phyloP scores from a whole-genome alignment of 2,329 filamentous ascomycete species.

The Colletotrichum horii region DNA sequence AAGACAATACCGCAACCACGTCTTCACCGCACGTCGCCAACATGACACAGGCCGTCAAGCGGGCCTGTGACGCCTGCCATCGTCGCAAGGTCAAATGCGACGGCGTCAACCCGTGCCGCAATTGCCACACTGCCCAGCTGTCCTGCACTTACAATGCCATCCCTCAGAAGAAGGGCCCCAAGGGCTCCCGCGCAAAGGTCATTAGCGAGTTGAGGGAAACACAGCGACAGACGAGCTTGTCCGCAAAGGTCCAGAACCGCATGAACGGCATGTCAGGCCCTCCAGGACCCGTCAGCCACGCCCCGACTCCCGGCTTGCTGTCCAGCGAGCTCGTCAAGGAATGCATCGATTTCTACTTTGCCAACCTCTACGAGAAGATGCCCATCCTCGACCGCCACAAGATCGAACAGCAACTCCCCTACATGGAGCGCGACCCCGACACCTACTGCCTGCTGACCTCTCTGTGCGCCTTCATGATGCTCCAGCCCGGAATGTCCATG shows the following conservation, averaged over 20 bases:
- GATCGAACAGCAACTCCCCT: conserved; percentile 62
- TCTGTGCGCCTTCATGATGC: conserved; percentile 71
- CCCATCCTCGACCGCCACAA: conserved; percentile 66
- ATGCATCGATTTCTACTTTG: conserved; percentile 72
- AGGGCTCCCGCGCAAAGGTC: conserved; percentile 76
- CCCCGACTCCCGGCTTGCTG: conserved; percentile 65
- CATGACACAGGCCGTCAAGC: conserved; percentile 60
- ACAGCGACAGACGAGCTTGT: conserved; percentile 69
- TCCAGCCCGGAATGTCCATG: conserved; percentile 71
- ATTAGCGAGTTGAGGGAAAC: conserved; percentile 75
- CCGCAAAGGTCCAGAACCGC: conserved; percentile 65
- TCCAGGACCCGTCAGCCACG: conserved; percentile 50
- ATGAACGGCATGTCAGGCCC: conserved; percentile 60
- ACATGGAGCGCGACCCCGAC: conserved; percentile 67
- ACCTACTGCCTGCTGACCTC: conserved; percentile 69
- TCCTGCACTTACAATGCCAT: conserved; percentile 77
- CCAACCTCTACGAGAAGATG: conserved; percentile 67
- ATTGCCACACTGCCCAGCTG: conserved; percentile 71
- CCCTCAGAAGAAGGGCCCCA: conserved; percentile 78
- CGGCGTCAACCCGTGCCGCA: conserved; percentile 72
- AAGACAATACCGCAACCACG: neutral
- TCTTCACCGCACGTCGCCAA: conserved; percentile 13
- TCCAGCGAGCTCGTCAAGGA: conserved; percentile 68
- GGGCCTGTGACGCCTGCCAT: conserved; percentile 77
- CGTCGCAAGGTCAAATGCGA: conserved; percentile 78